phyloP scores from a whole-genome alignment of 148 eudicot species.

The Salicornia ramosissima region DNA sequence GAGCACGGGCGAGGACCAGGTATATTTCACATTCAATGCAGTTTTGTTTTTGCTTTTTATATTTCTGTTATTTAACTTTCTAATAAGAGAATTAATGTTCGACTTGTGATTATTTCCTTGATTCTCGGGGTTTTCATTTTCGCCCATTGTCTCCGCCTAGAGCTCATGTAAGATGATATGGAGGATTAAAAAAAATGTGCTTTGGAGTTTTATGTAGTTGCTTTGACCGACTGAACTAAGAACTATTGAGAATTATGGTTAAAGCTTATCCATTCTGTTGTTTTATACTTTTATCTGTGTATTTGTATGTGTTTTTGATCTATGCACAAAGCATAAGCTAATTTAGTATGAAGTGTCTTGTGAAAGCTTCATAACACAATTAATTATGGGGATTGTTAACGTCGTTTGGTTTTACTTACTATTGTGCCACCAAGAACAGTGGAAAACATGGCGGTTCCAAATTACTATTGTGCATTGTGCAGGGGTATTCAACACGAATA shows the following conservation, averaged over 20 bases:
- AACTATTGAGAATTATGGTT: neutral
- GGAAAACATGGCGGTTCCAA: no score
- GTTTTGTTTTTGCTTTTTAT: neutral
- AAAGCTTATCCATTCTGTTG: neutral
- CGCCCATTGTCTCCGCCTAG: neutral
- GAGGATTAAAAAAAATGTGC: neutral
- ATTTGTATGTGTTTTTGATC: neutral
- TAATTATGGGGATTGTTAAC: no score
- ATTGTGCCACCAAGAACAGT: no score
- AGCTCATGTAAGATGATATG: neutral
- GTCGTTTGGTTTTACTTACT: no score
- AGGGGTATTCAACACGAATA: no score
- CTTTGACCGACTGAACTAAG: neutral
- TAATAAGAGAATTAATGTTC: no score
- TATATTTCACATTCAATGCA: neutral
- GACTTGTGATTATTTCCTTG: neutral
- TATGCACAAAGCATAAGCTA: neutral
- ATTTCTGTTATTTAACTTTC: neutral
- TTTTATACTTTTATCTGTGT: no score
- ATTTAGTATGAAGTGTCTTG: neutral
- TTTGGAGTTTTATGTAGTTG: neutral
- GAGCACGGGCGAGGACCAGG: slow-evolving; percentile 40
- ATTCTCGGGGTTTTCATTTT: neutral
- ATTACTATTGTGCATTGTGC: no score
- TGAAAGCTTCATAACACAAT: neutral